phyloP scores from a whole-genome alignment of 1,284 basidiomycete species.

The Cryptococcus amylolentus region DNA sequence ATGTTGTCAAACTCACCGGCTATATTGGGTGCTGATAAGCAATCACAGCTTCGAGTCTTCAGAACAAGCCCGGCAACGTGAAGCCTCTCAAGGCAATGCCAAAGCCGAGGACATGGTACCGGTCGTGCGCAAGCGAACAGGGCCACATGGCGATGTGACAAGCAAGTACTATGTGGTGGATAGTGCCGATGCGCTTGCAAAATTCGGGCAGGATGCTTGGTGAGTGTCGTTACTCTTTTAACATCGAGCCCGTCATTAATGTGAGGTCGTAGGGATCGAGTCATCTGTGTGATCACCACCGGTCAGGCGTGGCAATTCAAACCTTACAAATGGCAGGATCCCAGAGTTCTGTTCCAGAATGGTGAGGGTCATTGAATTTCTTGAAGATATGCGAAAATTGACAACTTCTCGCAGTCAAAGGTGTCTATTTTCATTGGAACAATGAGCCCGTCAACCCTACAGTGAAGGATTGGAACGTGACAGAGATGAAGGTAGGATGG shows the following conservation, averaged over 20 bases:
- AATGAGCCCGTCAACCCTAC: constrained; percentile 84
- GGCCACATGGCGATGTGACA: constrained; percentile 43
- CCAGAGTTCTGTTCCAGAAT: constrained; percentile 84
- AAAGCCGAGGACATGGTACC: constrained; percentile 78
- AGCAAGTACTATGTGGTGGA: constrained; percentile 79
- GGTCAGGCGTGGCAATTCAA: constrained; percentile 98
- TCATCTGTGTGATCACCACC: constrained; percentile 94
- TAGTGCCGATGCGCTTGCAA: constrained; percentile 82
- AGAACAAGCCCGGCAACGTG: constrained; percentile 59
- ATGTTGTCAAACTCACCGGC: constrained; percentile 39
- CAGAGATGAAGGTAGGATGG: constrained; percentile 72
- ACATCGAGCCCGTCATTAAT: background rate
- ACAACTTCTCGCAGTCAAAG: constrained; percentile 64
- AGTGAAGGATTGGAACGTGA: constrained; percentile 95
- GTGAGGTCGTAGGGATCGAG: constrained; percentile 62
- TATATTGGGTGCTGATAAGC: background rate
- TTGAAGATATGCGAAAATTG: constrained; percentile 1
- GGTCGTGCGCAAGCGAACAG: constrained; percentile 68
- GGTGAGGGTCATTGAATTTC: constrained; percentile 56
- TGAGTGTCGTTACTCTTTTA: constrained; percentile 22
- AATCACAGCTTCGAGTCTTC: constrained; percentile 69
- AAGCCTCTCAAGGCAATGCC: constrained; percentile 61
- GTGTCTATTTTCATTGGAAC: constrained; percentile 86
- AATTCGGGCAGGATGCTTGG: constrained; percentile 89
- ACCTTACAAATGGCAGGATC: constrained; percentile 93